Base-by-base conservation (phyloP, 2,329 filamentous ascomycete genomes). In the Cladophialophora yegresii region DNA sequence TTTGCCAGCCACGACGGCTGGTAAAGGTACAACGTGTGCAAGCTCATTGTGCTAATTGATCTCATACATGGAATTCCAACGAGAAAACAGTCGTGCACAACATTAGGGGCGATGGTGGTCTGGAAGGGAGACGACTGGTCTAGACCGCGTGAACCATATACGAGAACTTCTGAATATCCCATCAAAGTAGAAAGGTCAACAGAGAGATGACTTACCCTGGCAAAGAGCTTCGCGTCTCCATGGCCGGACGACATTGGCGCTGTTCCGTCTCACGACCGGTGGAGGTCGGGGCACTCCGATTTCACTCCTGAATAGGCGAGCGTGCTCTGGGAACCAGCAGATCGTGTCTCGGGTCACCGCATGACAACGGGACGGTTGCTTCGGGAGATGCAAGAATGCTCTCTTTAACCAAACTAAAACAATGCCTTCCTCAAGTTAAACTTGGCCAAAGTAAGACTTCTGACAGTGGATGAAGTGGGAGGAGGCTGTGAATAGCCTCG, bases 191-290 rank as follows among this genome's bases (percentile, higher is more conserved):
- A 55, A 40, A 36, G 43, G 3, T 12, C 8, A 4, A 26, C 28
- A 36, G 63, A 63, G 63, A 58, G 68, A 65, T 61, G 67, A 87
- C 87, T 74, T 89, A 99, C 95, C 83, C 95, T 88, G 79, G 95
- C 93, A 83, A 99, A 99, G 82, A 99, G 89, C 87, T 97, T 98
- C 82, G 95, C 96, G 87, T 98, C 95, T 80, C 95, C 92, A 81
- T 91, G 91, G 78, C 87, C 79, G 68, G 84, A 81, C 77, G 83
- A 86, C 85, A 88, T 88, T 71, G 71, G 36, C 26, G 28, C n/a
- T 20, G 23, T 40, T 53, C 23, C 7, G 22, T 33, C 40, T 56
- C 6, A n/a, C 30, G 12, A 28, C 43, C 36, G 13, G 40, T 32
- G 8, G 4, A 62, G 20, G 4, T 50, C 7, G 45, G 28, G 36